Evolutionary conservation across 805 yeast genomes (phyloP), one percentile per base, ranked within the genome.

Genomic region (Wickerhamiella bombiphila): DNA sequence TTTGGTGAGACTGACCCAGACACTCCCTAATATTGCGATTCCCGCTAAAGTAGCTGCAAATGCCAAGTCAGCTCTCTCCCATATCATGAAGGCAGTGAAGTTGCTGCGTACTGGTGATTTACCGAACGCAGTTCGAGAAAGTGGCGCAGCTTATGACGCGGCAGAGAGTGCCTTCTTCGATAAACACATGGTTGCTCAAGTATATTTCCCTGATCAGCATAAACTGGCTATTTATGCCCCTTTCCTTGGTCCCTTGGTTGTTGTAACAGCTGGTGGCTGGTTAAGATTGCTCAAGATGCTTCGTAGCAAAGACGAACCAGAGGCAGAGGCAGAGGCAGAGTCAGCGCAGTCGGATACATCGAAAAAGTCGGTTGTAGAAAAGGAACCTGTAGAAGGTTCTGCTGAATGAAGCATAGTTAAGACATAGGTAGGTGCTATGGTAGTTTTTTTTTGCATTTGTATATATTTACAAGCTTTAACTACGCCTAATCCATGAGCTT

Each of bases 181-280:
- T 48, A 80, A 81, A 49, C 86, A 79, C 55, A 88, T 91, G 95
- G 82, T 91, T 21, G 93, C 83, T 51, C 96, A 88, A 54, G 82
- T 79, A 39, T 85, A 80, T 56, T 83, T 86, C 64, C 97, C 98
- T 0, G 88, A 80, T 45, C 96, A 88, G 56, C 98, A 88, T 54
- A 86, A 82, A 56, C 66, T 91, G 51, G 97, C 98, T 0, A 94
- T 91, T 1, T 91, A 85, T 48, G 63, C 83, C 52, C 98, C 98
- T 0, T 61, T 88, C 32, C 56, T 86, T 25, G 97, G 97, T 0
- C 98, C 98, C 1, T 62, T 85, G 25, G 60, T 70, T 2, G 70
- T 88, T 19, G 85, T 91, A 17, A 53, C 62, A 24, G 21, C 55
- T 3, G 37, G 56, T 26, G 63, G 66, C 4, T 42, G 51, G 47